These are phyloP conservation scores for Ascosphaera apis DNA, from an alignment of 2,329 filamentous ascomycete genomes.

Conservation along the genomic window DNA sequence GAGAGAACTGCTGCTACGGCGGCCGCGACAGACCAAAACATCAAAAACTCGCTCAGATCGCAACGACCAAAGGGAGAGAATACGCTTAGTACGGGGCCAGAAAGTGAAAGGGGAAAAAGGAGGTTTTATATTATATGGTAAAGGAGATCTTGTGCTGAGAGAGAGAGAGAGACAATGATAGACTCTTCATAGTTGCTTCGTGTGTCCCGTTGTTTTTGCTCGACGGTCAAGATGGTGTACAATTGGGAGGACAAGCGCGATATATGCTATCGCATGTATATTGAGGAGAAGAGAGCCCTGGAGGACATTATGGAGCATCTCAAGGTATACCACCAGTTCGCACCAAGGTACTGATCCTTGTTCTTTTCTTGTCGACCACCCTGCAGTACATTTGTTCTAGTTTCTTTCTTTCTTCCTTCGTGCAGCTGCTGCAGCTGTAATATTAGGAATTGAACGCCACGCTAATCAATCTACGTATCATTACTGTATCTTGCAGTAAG, in stretches of 20 bases:
- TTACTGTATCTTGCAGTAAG: constrained; percentile 29
- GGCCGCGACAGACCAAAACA: neutral
- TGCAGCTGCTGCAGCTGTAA: too few species aligned
- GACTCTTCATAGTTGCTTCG: neutral
- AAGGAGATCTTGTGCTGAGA: neutral
- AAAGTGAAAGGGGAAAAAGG: neutral
- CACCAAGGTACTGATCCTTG: constrained; percentile 34
- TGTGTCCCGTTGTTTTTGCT: neutral
- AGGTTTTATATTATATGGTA: neutral
- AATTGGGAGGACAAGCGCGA: constrained; percentile 45
- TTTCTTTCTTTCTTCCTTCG: too few species aligned
- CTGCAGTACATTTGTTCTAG: neutral
- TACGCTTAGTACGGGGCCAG: neutral
- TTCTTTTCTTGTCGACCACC: constrained; percentile 1
- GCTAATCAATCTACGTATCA: too few species aligned
- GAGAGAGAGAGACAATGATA: neutral
- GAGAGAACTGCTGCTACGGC: neutral
- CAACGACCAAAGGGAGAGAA: neutral
- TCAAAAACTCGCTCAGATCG: neutral
- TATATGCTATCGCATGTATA: constrained; percentile 48
- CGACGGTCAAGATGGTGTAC: constrained; percentile 25
- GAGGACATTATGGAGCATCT: constrained; percentile 55
- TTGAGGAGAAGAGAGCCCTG: constrained; percentile 48
- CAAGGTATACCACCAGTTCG: constrained; percentile 39
- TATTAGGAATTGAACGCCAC: too few species aligned